Base-by-base conservation (phyloP, 768 basidiomycete genomes). In the Phylloporus rhodoxanthus region DNA sequence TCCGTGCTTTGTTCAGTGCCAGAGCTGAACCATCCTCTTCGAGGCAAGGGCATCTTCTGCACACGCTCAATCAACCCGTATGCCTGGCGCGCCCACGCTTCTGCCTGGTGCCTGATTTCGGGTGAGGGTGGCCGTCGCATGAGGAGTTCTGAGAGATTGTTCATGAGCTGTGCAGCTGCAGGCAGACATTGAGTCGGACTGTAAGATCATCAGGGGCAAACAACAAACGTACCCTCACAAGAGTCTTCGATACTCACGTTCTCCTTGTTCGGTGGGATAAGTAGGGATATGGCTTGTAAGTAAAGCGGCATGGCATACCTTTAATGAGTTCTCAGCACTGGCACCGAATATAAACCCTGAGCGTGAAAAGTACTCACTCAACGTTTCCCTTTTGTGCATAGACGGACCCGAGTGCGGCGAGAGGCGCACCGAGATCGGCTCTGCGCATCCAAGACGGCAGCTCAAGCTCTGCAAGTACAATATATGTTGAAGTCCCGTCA, bases 231-330 rank as follows among this genome's bases (percentile, higher is more conserved):
- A 83, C 84, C 83, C 68, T 80, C 70, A 58, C 85, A 87, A 44
- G 71, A 72, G 52, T 85, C 78, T 51, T 81, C 78, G 1, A 66
- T 25, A 14, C 57, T 56, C 11, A 66, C 62, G 13, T 57, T 54
- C 38, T 65, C 61, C 51, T 45, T 45, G 15, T 58, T 54, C 0
- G 71, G 65, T 3, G 80, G 81, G 14, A 85, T 69, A 40, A 87
- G 72, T 19, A 85, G 67, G 0, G 79, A 77, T 39, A 83, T 73
- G 8, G 84, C 81, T 52, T 82, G 82, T 9, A 84, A 69, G 63
- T 86, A 86, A 5, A 87, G 71, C 2, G 78, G 76, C 57, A 82
- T 69, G 0, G 85, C 84, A 54, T 76, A 82, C 20, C 85, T 87
- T 48, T 23, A 8, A 33, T 19, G 44, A 30, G 47, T 42, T 15